Evolutionary conservation across 768 basidiomycete genomes (phyloP).

Genomic region (Lanmaoa rubissima): DNA sequence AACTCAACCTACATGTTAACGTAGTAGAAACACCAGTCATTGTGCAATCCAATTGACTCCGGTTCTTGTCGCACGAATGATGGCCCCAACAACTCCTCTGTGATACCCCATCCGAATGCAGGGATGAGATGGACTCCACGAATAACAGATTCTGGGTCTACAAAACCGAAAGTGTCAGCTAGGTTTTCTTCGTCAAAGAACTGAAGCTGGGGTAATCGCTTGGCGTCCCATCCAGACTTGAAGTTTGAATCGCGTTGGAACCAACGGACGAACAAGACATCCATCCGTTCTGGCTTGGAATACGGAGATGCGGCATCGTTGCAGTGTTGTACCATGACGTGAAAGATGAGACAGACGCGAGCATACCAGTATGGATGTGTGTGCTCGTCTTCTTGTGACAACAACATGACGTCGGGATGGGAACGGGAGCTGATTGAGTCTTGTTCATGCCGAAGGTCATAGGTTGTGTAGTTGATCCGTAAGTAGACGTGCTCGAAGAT

Average conservation of each 20-base stretch:
- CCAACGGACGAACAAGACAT: constrained; percentile 45
- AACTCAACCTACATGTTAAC: not conserved
- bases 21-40: constrained; percentile 32
- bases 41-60: not conserved
- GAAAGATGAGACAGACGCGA: too few species aligned
- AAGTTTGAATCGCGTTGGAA: constrained; percentile 28
- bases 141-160: constrained; percentile 43
- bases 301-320: not conserved
- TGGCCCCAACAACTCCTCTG: not conserved
- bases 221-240: constrained; percentile 24
- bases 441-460: too few species aligned
- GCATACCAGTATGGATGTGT: too few species aligned
- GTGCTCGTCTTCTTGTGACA: too few species aligned
- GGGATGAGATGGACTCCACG: constrained; percentile 43
- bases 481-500: constrained; percentile 24
- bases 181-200: constrained; percentile 34
- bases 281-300: constrained; percentile 23
- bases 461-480: too few species aligned
- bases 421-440: too few species aligned
- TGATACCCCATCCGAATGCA: constrained; percentile 24
- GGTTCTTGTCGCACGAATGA: not conserved
- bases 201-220: constrained; percentile 35
- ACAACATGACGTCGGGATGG: too few species aligned
- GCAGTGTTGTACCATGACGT: not conserved
- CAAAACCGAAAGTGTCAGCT: constrained; percentile 40